Evolutionary conservation across 2,329 filamentous ascomycete genomes (phyloP).

Genomic region (Talaromyces sp.): DNA sequence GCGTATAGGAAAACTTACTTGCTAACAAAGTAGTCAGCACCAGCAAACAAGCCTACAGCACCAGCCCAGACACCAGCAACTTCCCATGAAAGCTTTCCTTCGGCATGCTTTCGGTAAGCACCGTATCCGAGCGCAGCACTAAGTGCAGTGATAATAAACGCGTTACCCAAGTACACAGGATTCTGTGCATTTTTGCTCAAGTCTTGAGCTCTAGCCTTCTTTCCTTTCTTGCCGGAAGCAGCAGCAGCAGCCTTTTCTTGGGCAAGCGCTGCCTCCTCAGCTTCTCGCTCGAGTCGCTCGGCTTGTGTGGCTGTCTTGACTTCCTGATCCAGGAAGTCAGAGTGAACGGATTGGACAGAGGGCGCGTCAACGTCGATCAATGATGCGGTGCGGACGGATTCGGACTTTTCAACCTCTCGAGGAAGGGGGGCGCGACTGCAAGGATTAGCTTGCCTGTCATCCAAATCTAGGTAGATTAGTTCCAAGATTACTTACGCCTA

Average conservation of each 20-base stretch:
- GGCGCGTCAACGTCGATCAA: slow-evolving; percentile 46
- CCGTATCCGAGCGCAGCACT: slow-evolving; percentile 42
- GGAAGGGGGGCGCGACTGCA: slow-evolving; percentile 37
- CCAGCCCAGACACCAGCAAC: slow-evolving; percentile 40
- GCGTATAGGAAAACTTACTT: slow-evolving; percentile 36
- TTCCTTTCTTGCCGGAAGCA: slow-evolving; percentile 25
- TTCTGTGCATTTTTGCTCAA: slow-evolving; percentile 41
- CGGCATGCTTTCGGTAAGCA: slow-evolving; percentile 44
- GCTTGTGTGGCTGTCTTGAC: slow-evolving; percentile 45
- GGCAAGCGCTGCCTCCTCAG: slow-evolving; percentile 21
- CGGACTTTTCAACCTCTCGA: slow-evolving; percentile 34
- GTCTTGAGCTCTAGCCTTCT: slow-evolving; percentile 29
- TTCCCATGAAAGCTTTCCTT: slow-evolving; percentile 44
- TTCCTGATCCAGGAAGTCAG: slow-evolving; percentile 38
- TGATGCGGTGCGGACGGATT: slow-evolving; percentile 38
- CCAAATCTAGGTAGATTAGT: background rate
- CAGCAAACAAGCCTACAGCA: slow-evolving; percentile 40
- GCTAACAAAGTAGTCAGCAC: slow-evolving; percentile 47
- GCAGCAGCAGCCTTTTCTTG: slow-evolving; percentile 19
- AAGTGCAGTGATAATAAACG: slow-evolving; percentile 37
- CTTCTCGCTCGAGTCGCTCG: slow-evolving; percentile 40
- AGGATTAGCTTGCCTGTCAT: background rate
- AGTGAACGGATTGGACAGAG: slow-evolving; percentile 40
- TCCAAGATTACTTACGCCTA: slow-evolving; percentile 12
- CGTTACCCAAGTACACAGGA: slow-evolving; percentile 45